A percentile compares a stretch with the other conserved stretches of the same genome.
Evolutionary conservation across 768 basidiomycete genomes (phyloP).

Genomic region (Termitomyces sp.): DNA sequence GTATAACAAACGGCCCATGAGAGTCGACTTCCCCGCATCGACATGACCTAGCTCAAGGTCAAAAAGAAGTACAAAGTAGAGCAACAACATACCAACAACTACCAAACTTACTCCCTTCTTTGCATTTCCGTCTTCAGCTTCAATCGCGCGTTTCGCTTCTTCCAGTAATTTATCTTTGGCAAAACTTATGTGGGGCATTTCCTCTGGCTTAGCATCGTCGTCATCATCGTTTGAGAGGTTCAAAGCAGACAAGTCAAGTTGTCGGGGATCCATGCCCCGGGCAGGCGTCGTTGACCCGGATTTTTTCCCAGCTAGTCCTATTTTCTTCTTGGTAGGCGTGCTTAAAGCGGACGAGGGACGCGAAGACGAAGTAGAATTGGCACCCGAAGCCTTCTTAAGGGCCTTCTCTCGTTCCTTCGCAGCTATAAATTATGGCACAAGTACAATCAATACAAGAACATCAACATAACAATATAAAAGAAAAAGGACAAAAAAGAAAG

Average conservation of each 20-base stretch:
- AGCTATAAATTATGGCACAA: conserved; percentile 52
- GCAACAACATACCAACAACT: conserved; percentile 70
- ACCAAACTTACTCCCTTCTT: conserved; percentile 83
- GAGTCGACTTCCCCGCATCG: conserved; percentile 96
- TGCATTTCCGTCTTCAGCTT: conserved; percentile 41
- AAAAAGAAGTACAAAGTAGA: neutral
- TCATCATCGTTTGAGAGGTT: conserved; percentile 56
- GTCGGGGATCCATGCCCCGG: conserved; percentile 48
- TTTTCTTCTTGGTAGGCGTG: conserved; percentile 44
- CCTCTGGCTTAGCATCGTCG: conserved; percentile 39
- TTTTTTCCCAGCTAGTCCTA: conserved; percentile 26
- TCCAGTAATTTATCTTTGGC: conserved; percentile 81
- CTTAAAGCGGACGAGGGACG: conserved; percentile 42
- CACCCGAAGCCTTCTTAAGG: conserved; percentile 43
- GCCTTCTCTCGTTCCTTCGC: conserved; percentile 80
- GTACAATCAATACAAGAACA: conserved; percentile 33
- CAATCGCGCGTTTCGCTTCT: conserved; percentile 61
- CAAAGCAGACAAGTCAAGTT: conserved; percentile 72
- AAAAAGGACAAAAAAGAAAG: conserved; percentile 16
- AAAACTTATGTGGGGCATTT: conserved; percentile 61
- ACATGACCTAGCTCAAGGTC: conserved; percentile 72
- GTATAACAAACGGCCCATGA: conserved; percentile 94
- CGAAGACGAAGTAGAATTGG: conserved; percentile 42
- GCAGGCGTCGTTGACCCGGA: conserved; percentile 44
- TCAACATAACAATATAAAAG: conserved; percentile 21